Percentiles rank a stretch among this genome's conserved stretches.
phyloP scores from a whole-genome alignment of 257 asterid genomes.

The Paulownia fortunei region DNA sequence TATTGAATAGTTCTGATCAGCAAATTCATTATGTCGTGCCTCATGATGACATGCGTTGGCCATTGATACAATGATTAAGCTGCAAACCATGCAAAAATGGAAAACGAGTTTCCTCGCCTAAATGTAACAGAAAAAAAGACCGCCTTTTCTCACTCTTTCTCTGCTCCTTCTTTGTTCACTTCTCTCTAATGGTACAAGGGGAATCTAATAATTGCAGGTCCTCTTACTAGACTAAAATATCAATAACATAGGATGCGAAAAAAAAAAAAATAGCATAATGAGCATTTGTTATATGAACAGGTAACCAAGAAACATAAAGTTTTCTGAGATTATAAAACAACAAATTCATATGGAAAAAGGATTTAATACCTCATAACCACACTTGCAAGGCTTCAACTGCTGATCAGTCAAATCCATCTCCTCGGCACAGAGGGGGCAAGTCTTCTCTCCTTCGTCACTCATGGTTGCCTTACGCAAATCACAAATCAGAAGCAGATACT shows the following conservation, averaged over 20 bases:
- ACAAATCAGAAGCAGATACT: constrained; percentile 5
- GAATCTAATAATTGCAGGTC: constrained; percentile 3
- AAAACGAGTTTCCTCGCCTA: background rate
- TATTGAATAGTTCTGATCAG: background rate
- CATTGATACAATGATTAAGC: background rate
- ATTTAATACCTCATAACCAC: constrained; percentile 83
- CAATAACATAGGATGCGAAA: background rate
- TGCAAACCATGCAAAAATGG: background rate
- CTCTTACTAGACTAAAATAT: background rate
- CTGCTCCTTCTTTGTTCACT: background rate
- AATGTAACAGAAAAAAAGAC: background rate
- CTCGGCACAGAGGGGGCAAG: constrained; percentile 97
- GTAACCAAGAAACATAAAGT: background rate
- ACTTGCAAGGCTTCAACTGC: constrained; percentile 97
- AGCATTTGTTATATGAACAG: background rate
- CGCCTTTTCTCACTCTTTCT: background rate
- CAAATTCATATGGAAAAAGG: background rate
- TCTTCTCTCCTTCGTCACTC: constrained; percentile 94
- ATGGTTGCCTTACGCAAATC: constrained; percentile 58
- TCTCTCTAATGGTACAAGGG: background rate
- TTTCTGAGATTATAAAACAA: constrained; percentile 13
- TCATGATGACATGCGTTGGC: background rate
- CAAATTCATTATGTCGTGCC: background rate
- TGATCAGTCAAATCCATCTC: constrained; percentile 99
- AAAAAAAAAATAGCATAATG: background rate